Conservation (phyloP, 225 moss, liverwort and hornwort species). For the Lunularia cruciata region DNA sequence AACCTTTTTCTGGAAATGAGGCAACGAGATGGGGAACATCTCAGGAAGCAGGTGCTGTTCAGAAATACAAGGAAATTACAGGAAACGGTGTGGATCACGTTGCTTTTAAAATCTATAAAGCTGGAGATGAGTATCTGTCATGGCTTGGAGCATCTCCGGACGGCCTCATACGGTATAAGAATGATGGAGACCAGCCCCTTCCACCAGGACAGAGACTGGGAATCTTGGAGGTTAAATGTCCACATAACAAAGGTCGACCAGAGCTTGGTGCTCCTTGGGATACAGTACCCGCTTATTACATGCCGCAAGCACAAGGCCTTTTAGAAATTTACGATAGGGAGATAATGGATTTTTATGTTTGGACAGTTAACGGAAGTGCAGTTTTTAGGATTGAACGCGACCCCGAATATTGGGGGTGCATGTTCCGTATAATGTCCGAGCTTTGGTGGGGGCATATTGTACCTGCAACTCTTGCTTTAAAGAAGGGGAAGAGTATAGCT, state of each 20-base stretch:
- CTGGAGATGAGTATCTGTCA: conserved; percentile 66
- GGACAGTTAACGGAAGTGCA: conserved; percentile 76
- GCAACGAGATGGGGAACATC: conserved; percentile 81
- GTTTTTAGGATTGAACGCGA: conserved; percentile 81
- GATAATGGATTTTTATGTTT: conserved; percentile 91
- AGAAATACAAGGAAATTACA: conserved; percentile 74
- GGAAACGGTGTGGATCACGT: conserved; percentile 70
- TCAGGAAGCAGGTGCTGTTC: conserved; percentile 73
- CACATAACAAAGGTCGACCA: conserved; percentile 85
- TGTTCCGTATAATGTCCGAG: conserved; percentile 86
- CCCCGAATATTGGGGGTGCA: conserved; percentile 74
- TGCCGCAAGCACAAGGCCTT: conserved; percentile 95
- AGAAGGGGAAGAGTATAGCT: conserved; percentile 38
- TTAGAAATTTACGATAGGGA: conserved; percentile 84
- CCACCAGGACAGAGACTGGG: conserved; percentile 28
- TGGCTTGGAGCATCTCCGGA: conserved; percentile 98
- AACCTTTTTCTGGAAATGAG: conserved; percentile 70
- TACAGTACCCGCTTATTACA: conserved; percentile 81
- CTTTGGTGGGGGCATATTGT: conserved; percentile 92
- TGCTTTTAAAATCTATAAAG: conserved; percentile 83
- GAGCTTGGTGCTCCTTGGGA: conserved; percentile 78
- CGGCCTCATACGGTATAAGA: conserved; percentile 58
- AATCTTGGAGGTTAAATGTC: conserved; percentile 89
- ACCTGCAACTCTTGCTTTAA: conserved; percentile 61
- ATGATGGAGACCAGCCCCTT: conserved; percentile 30